Evolutionary conservation across 805 yeast species (phyloP), one percentile per base, ranked within the genome.

Genomic region (Metschnikowia vanudenii): DNA sequence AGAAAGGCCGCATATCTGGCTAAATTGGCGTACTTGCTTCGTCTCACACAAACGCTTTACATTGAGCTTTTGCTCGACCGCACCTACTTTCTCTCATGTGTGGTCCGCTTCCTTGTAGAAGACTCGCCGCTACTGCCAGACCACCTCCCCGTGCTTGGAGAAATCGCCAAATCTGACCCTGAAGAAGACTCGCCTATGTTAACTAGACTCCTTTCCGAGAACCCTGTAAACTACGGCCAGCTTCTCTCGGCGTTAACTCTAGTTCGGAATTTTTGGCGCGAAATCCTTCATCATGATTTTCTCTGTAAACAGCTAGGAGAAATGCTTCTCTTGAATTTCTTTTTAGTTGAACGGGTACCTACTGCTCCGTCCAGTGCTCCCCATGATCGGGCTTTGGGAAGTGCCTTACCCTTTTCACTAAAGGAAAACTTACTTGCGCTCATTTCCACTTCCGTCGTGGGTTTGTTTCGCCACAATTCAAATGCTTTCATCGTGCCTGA

Each of bases 251-350:
- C 66, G 3, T 49, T 72, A 14, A 73, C 86, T 3, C 67, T 87
- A 3, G 61, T 85, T 5, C 76, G 80, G 49, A 69, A 83, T 19
- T 85, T 87, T 56, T 90, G 96, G 96, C 69, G 70, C 43, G 85
- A 84, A 41, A 65, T 88, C 2, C 63, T 82, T 3, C 68, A 72
- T 33, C 59, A 68, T 4, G 88, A 84, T 37, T 77, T 76, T 52
- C 61, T 84, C 17, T 74, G 87, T 20, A 85, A 85, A 51, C 85
- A 81, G 49, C 62, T 86, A 11, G 78, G 85, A 22, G 90, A 84
- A 53, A 69, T 73, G 4, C 65, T 88, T 47, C 64, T 88, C 2
- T 59, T 75, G 37, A 75, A 73, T 50, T 76, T 75, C 53, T 68
- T 69, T 36, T 62, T 68, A 29, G 61, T 78, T 2, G 67, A 56